Percentiles rank a stretch among this genome's conserved stretches.
phyloP scores from a whole-genome alignment of 179 eudicot species.

The Sideroxylon spinosum region DNA sequence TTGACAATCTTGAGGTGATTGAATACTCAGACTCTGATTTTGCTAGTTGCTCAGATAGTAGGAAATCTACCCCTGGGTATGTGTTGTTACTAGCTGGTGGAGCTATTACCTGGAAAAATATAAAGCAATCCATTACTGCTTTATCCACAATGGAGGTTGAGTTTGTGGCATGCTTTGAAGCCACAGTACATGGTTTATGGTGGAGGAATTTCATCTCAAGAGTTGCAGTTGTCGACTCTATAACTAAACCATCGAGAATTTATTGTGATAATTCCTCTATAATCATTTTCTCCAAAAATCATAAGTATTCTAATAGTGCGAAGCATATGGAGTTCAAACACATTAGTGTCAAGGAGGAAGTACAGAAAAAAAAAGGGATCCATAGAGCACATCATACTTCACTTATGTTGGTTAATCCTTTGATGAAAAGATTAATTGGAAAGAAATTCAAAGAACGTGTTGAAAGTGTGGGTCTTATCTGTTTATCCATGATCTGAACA shows the following conservation, averaged over 20 bases:
- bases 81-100: slow-evolving; percentile 7
- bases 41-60: slow-evolving; percentile 14
- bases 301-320: neutral
- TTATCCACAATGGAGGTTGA: slow-evolving; percentile 10
- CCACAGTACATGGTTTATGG: neutral
- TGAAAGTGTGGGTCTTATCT: too few relatives aligned
- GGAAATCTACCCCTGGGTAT: slow-evolving; percentile 9
- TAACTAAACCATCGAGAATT: neutral
- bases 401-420: too few relatives aligned
- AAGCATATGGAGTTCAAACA: neutral
- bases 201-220: neutral
- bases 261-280: neutral
- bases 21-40: slow-evolving; percentile 11
- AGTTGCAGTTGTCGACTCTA: neutral
- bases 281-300: neutral
- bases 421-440: too few relatives aligned
- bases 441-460: too few relatives aligned
- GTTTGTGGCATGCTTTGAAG: slow-evolving; percentile 7
- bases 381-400: too few relatives aligned
- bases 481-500: too few relatives aligned
- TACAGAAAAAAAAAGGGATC: too few relatives aligned
- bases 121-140: neutral
- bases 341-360: neutral
- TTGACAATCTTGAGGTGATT: too few relatives aligned
- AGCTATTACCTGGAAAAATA: slow-evolving; percentile 10